A percentile compares a stretch with the other conserved stretches of the same genome.
Evolutionary conservation across 495 filamentous ascomycete genomes (phyloP).

Genomic region (Lasiosphaeria miniovina): DNA sequence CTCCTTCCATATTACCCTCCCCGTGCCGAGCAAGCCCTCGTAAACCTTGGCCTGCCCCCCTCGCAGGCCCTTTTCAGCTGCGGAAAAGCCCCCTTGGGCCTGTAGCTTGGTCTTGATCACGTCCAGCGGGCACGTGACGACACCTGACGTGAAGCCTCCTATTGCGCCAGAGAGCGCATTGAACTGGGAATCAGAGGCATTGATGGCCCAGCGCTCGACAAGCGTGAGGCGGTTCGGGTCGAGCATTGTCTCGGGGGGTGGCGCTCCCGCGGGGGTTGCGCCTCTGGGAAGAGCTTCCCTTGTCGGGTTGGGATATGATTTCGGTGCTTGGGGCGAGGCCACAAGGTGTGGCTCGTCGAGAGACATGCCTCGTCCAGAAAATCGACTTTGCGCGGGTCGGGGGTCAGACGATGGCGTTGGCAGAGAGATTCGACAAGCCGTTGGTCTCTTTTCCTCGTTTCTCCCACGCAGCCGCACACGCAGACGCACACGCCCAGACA

Average conservation of each 20-base stretch:
- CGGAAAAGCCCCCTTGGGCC: constrained; percentile 79
- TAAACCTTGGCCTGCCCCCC: constrained; percentile 60
- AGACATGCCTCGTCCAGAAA: constrained; percentile 39
- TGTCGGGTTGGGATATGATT: constrained; percentile 17
- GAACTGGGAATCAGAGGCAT: constrained; percentile 49
- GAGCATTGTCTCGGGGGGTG: constrained; percentile 26
- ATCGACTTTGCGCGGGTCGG: not conserved
- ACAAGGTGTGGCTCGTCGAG: constrained; percentile 39
- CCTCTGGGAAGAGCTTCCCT: constrained; percentile 10
- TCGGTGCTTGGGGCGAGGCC: constrained; percentile 13
- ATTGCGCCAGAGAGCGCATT: constrained; percentile 75
- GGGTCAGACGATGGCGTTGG: constrained; percentile 12
- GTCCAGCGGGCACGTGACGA: constrained; percentile 95
- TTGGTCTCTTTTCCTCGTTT: constrained; percentile 2
- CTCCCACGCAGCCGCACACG: too few species aligned
- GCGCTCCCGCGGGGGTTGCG: constrained; percentile 1
- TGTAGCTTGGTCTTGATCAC: constrained; percentile 99
- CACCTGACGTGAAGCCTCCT: constrained; percentile 85
- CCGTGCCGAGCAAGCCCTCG: constrained; percentile 81
- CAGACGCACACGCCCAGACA: not conserved
- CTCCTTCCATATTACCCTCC: constrained; percentile 74
- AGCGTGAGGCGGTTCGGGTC: constrained; percentile 43
- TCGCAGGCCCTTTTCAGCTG: constrained; percentile 41
- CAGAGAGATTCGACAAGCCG: constrained; percentile 18
- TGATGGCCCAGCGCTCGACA: constrained; percentile 54